Conservation (phyloP, 1,284 basidiomycete species). For the Ceratobasidium sp. region DNA sequence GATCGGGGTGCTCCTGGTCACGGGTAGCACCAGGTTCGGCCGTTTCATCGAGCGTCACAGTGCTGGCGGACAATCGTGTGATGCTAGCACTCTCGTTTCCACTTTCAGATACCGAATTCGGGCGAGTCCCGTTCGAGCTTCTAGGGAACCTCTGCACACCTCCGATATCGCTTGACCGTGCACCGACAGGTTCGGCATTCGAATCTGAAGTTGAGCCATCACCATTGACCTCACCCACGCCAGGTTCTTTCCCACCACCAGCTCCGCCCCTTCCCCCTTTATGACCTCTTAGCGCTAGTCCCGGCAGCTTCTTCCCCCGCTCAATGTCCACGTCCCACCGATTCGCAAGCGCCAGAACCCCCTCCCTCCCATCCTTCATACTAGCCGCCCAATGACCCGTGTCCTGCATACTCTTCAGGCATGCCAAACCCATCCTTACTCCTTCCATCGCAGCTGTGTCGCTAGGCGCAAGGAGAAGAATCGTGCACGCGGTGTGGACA, state of each 20-base stretch:
- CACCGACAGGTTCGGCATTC: too few species aligned
- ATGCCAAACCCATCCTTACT: conserved; percentile 3
- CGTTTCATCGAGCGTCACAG: too few species aligned
- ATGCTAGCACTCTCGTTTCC: too few species aligned
- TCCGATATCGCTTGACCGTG: too few species aligned
- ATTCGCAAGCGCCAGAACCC: conserved; percentile 20
- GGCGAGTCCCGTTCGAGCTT: too few species aligned
- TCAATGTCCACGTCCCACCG: conserved; percentile 25
- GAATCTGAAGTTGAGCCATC: background rate
- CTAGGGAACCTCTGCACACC: too few species aligned
- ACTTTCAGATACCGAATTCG: too few species aligned
- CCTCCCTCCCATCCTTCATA: conserved; percentile 14
- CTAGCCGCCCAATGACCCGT: conserved; percentile 32
- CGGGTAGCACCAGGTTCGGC: too few species aligned
- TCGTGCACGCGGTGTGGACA: conserved; percentile 30
- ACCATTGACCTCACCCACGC: background rate
- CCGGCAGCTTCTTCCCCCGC: background rate
- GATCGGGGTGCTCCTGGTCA: too few species aligned
- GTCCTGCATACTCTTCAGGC: conserved; percentile 28
- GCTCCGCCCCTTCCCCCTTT: background rate
- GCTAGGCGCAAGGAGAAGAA: conserved; percentile 22
- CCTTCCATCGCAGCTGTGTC: conserved; percentile 34
- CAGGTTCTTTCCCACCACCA: background rate
- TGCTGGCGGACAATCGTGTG: too few species aligned
- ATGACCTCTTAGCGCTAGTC: background rate